Percentiles rank a stretch among this genome's conserved stretches.
These are phyloP conservation scores for Hanseniaspora meyeri DNA, from an alignment of 805 yeast genomes.

Conservation along the genomic window DNA sequence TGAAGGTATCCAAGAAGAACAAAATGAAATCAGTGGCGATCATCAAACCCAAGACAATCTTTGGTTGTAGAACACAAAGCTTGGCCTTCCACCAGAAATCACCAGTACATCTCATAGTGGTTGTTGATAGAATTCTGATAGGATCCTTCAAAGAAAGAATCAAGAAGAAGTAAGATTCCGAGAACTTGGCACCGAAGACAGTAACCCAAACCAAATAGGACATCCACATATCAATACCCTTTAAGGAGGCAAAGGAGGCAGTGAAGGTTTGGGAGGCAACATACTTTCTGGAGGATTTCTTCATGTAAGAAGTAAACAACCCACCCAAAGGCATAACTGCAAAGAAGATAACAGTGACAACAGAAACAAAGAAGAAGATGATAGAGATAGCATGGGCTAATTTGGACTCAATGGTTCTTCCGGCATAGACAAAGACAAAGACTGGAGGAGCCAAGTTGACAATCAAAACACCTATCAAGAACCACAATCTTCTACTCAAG, in stretches of 20 bases:
- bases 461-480: conserved; percentile 51
- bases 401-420: conserved; percentile 49
- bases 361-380: conserved; percentile 78
- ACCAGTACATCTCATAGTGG: conserved; percentile 89
- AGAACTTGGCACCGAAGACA: conserved; percentile 77
- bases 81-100: conserved; percentile 72
- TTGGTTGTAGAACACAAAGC: conserved; percentile 77
- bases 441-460: conserved; percentile 76
- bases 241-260: conserved; percentile 69
- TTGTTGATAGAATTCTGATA: conserved; percentile 72
- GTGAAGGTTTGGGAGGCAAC: conserved; percentile 93
- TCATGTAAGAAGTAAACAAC: conserved; percentile 82
- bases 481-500: conserved; percentile 72
- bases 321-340: conserved; percentile 96
- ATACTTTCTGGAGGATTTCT: conserved; percentile 72
- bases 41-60: conserved; percentile 85
- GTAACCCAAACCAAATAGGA: conserved; percentile 83
- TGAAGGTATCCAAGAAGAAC: conserved; percentile 95
- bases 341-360: conserved; percentile 73
- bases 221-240: conserved; percentile 90
- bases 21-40: conserved; percentile 79
- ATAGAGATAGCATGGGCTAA: conserved; percentile 71
- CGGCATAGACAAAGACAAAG: conserved; percentile 73
- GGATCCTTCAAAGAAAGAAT: conserved; percentile 87
- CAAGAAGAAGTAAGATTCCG: conserved; percentile 88